Evolutionary conservation across 2,329 filamentous ascomycete genomes (phyloP), one percentile per base, ranked within the genome.

Genomic region (Sporothrix phasma): DNA sequence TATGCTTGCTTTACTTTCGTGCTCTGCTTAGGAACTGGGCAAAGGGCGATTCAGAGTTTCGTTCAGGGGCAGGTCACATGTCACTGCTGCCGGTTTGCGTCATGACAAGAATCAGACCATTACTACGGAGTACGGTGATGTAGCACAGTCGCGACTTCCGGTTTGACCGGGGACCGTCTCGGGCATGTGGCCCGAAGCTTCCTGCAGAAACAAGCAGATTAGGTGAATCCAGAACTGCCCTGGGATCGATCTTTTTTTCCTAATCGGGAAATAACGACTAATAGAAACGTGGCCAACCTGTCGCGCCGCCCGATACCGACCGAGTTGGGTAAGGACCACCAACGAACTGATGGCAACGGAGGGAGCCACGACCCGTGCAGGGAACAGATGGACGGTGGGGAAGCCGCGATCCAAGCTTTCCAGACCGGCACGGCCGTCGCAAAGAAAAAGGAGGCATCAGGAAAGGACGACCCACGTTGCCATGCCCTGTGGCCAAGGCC

Each of bases 241-340:
- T 45, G 34, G 62, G 41, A n/a, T 61, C 63, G 58, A 63, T 65
- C 31, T 65, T 62, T 65, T 65, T 62, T 63, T 47, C 64, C 59
- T 53, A 62, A 63, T 63, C 31, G 41, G 63, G 59, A 58, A 62
- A 65, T 64, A 54, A 46, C 47, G 37, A 64, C 56, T 64, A 54
- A 54, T 43, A 64, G 37, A 47, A 61, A 47, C 26, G 17, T n/a
- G 29, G 15, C 46, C 54, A 29, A 29, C 56, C 47, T 56, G 37
- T 61, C 47, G 54, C 56, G 46, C 45, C 24, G 37, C 8, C 46
- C 29, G 46, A 53, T 60, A 64, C 31, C 47, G 43, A 1, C 19
- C 41, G n/a, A n/a, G n/a, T n/a, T n/a, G n/a, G n/a, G n/a, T n/a
- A n/a, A n/a, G n/a, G n/a, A n/a, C n/a, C n/a, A n/a, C n/a, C n/a